Conservation (phyloP, 2,329 filamentous ascomycete genomes). For the Aspergillus vadensis region DNA sequence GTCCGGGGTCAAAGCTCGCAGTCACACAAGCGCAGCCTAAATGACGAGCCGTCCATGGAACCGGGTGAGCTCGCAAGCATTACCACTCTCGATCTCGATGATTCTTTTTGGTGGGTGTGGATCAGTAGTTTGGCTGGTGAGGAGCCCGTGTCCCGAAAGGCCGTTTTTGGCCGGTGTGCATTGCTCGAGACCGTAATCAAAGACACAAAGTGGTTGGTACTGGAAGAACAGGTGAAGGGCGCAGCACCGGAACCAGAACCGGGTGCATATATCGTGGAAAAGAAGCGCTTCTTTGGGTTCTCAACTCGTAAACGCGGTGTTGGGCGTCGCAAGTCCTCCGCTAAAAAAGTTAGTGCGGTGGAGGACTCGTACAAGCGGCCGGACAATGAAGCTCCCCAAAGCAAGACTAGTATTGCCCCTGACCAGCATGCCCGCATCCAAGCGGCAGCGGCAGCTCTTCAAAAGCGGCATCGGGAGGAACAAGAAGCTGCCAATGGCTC, state of each 20-base stretch:
- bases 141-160: slow-evolving; percentile 81
- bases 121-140: slow-evolving; percentile 93
- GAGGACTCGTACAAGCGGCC: slow-evolving; percentile 56
- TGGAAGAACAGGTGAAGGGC: slow-evolving; percentile 95
- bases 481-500: slow-evolving; percentile 51
- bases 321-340: slow-evolving; percentile 69
- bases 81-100: slow-evolving; percentile 79
- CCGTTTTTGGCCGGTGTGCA: slow-evolving; percentile 90
- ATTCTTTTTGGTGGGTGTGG: slow-evolving; percentile 99
- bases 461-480: slow-evolving; percentile 67
- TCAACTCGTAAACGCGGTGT: slow-evolving; percentile 68
- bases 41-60: slow-evolving; percentile 69
- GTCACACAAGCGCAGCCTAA: slow-evolving; percentile 74
- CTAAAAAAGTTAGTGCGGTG: slow-evolving; percentile 57
- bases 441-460: slow-evolving; percentile 81
- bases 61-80: slow-evolving; percentile 96
- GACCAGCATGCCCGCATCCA: slow-evolving; percentile 94
- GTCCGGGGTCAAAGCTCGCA: slow-evolving; percentile 79
- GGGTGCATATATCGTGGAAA: slow-evolving; percentile 89
- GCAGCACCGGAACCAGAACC: slow-evolving; percentile 81
- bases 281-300: slow-evolving; percentile 91
- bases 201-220: slow-evolving; percentile 83
- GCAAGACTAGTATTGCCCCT: slow-evolving; percentile 81
- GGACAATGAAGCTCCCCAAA: slow-evolving; percentile 57
- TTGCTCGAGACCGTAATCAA: slow-evolving; percentile 84